phyloP scores from a whole-genome alignment of 164 flowering plant genomes.

The Tetracentron sinense region DNA sequence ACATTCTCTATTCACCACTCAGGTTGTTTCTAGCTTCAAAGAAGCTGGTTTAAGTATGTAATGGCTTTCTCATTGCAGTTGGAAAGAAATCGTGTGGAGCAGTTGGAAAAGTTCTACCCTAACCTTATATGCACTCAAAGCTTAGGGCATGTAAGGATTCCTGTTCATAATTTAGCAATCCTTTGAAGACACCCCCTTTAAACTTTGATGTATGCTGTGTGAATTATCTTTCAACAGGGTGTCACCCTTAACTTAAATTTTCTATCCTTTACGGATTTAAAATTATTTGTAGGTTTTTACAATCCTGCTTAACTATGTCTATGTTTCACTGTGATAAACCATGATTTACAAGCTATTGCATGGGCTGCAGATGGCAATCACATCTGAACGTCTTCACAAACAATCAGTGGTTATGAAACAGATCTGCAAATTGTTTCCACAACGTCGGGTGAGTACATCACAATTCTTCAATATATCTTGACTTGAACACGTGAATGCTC shows the following conservation, averaged over 20 bases:
- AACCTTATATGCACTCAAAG: slow-evolving; percentile 81
- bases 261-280: no score
- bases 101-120: slow-evolving; percentile 81
- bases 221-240: no score
- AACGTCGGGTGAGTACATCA: slow-evolving; percentile 61
- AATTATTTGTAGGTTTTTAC: background rate
- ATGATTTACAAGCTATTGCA: slow-evolving; percentile 4
- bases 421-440: slow-evolving; percentile 92
- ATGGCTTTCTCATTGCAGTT: slow-evolving; percentile 44
- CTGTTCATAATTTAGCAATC: background rate
- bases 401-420: slow-evolving; percentile 86
- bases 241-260: no score
- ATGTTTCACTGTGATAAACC: background rate
- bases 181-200: no score
- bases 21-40: background rate
- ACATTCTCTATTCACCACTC: background rate
- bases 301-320: background rate
- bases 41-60: background rate
- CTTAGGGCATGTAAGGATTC: slow-evolving; percentile 69
- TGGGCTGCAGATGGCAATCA: slow-evolving; percentile 73
- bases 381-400: slow-evolving; percentile 84
- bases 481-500: background rate
- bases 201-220: no score
- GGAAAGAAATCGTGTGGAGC: slow-evolving; percentile 66
- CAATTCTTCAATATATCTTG: background rate